Conservation (phyloP, 179 eudicot genomes). For the Beta macrorhiza region DNA sequence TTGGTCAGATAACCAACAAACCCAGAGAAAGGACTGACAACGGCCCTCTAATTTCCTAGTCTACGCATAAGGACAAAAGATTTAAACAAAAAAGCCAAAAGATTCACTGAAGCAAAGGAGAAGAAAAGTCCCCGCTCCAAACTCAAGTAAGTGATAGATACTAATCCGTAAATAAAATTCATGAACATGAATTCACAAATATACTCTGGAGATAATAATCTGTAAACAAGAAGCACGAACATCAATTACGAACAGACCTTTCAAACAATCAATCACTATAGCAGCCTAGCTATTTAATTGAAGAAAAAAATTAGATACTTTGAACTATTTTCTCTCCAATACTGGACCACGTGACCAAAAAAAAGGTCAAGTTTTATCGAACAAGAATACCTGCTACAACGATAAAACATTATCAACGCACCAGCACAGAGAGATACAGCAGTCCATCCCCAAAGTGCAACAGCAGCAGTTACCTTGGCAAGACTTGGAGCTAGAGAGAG, state of each 20-base stretch:
- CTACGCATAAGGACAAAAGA: no score
- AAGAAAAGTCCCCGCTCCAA: neutral
- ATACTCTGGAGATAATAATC: neutral
- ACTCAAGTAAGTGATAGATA: neutral
- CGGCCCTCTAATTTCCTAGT: no score
- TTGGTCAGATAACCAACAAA: neutral
- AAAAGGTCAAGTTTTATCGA: neutral
- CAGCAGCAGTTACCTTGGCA: constrained; percentile 69
- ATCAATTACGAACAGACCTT: neutral
- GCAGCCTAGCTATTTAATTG: neutral
- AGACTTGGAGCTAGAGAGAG: constrained; percentile 67
- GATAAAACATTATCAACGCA: constrained; percentile 71
- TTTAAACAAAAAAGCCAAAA: neutral
- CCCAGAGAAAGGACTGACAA: neutral
- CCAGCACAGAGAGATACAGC: constrained; percentile 64
- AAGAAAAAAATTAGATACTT: neutral
- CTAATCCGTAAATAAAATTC: no score
- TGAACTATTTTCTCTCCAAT: neutral
- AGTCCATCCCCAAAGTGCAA: constrained; percentile 96
- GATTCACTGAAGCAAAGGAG: neutral
- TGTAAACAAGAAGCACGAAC: neutral
- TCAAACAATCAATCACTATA: neutral
- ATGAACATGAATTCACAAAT: no score
- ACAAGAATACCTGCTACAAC: constrained; percentile 72
- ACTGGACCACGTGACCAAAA: neutral